Evolutionary conservation across 2,329 filamentous ascomycete genomes (phyloP).

Genomic region (Aspergillus sp.): DNA sequence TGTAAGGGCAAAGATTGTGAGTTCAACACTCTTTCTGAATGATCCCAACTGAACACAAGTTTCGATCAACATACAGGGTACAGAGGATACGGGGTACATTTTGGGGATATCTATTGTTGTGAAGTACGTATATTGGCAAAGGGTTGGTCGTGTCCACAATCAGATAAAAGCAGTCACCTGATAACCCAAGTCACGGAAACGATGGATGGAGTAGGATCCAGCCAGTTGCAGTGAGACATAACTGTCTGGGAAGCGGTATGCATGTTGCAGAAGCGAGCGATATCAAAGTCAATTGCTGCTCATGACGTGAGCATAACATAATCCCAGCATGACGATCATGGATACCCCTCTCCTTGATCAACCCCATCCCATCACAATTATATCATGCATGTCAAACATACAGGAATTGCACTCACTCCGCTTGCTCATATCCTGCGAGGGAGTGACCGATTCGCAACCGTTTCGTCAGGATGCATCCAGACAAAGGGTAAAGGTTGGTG

Average conservation of each 20-base stretch:
- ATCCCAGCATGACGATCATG: not conserved
- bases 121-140: too few relatives aligned
- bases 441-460: too few relatives aligned
- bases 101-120: too few relatives aligned
- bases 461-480: too few relatives aligned
- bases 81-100: too few relatives aligned
- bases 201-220: not conserved
- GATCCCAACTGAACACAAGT: too few relatives aligned
- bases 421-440: too few relatives aligned
- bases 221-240: not conserved
- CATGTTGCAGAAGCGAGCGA: not conserved
- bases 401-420: not conserved
- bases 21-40: too few relatives aligned
- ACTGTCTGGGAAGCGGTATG: not conserved
- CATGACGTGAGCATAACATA: conserved; percentile 5
- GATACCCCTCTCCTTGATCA: not conserved
- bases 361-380: not conserved
- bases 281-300: not conserved
- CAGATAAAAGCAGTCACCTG: not conserved
- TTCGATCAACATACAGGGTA: too few relatives aligned
- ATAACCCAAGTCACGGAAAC: not conserved
- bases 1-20: too few relatives aligned
- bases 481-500: not conserved
- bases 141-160: not conserved
- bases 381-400: not conserved